phyloP scores from a whole-genome alignment of 495 filamentous ascomycete species.

The Annulohypoxylon maeteangense region DNA sequence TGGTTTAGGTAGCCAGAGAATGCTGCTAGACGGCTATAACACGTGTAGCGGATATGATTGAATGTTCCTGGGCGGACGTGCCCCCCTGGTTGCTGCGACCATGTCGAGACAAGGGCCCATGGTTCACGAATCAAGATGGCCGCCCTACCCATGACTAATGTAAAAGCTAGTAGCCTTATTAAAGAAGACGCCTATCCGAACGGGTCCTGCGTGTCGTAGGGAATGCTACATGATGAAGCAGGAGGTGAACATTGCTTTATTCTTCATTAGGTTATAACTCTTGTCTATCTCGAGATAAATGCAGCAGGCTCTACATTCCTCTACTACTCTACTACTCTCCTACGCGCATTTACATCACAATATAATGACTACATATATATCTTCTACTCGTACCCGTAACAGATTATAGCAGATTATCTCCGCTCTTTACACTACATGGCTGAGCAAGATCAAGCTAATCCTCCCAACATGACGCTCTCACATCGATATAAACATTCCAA shows the following conservation, averaged over 20 bases:
- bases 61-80: conserved; percentile 7
- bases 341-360: not conserved
- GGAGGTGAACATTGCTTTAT: conserved; percentile 17
- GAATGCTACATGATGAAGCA: conserved; percentile 34
- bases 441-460: not conserved
- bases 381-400: conserved; percentile 1
- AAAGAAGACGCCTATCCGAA: conserved; percentile 20
- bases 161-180: conserved; percentile 38
- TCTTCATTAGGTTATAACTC: conserved; percentile 8
- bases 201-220: conserved; percentile 20
- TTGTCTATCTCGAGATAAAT: conserved; percentile 16
- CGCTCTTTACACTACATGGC: not conserved
- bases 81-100: conserved; percentile 24
- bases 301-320: conserved; percentile 8
- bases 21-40: conserved; percentile 18
- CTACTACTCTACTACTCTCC: conserved; percentile 13
- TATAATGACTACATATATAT: conserved; percentile 19
- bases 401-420: conserved; percentile 1
- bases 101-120: conserved; percentile 24
- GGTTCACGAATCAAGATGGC: conserved; percentile 29
- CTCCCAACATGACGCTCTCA: conserved; percentile 22
- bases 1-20: conserved; percentile 15
- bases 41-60: conserved; percentile 24
- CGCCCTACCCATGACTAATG: conserved; percentile 29
- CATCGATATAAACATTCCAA: not conserved